These are phyloP conservation scores for Phytophthora nicotianae DNA, from an alignment of 352 stramenopile species.

Conservation along the genomic window DNA sequence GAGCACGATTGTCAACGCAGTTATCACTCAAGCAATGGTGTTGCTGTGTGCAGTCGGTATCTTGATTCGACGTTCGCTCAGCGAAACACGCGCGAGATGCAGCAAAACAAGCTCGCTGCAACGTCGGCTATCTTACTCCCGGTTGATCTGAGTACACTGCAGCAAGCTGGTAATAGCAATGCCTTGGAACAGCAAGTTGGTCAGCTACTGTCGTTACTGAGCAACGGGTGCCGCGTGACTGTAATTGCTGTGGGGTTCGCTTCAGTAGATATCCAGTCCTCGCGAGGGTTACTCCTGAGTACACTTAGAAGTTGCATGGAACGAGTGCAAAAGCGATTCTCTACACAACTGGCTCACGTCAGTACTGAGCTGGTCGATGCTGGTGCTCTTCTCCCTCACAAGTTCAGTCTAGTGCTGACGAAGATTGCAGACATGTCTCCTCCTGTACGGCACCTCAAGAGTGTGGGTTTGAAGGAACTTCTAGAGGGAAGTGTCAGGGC, in stretches of 20 bases:
- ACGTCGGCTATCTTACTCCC: conserved; percentile 63
- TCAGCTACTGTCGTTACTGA: conserved; percentile 39
- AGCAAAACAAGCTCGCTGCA: conserved; percentile 44
- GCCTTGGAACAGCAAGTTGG: conserved; percentile 53
- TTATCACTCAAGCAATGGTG: conserved; percentile 26
- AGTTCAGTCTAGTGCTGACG: conserved; percentile 39
- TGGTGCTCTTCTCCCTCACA: conserved; percentile 17
- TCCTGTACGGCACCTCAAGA: conserved; percentile 29
- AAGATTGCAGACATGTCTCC: conserved; percentile 33
- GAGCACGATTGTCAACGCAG: conserved; percentile 35
- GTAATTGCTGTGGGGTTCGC: conserved; percentile 52
- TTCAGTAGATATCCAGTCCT: conserved; percentile 31
- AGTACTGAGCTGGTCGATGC: conserved; percentile 33
- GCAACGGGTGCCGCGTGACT: conserved; percentile 35
- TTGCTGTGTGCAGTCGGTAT: conserved; percentile 67
- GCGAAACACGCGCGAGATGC: conserved; percentile 21
- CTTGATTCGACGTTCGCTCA: conserved; percentile 45
- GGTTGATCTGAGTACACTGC: conserved; percentile 53
- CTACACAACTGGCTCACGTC: conserved; percentile 26
- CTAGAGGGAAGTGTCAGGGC: conserved; percentile 41
- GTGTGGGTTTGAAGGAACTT: conserved; percentile 47
- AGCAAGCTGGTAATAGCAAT: conserved; percentile 34
- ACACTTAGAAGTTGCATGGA: conserved; percentile 38
- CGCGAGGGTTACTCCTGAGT: conserved; percentile 19
- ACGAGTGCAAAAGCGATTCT: conserved; percentile 30